Base-by-base conservation (phyloP, 306 rosid species). In the Styphnolobium japonicum region DNA sequence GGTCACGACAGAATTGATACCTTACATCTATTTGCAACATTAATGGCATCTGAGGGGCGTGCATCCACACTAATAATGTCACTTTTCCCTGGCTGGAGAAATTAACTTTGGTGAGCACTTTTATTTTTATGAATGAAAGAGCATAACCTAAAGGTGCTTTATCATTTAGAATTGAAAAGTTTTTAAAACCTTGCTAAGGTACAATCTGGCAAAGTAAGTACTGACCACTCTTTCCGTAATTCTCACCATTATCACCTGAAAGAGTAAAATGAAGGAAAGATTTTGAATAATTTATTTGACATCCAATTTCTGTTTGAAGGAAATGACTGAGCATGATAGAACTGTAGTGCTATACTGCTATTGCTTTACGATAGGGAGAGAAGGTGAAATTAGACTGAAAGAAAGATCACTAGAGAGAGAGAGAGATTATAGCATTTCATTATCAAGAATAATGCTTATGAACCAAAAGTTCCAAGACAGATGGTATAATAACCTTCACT, bases 21-120 rank as follows among this genome's bases (percentile, higher is more conserved):
- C 96, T 96, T 89, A 88, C 96, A 93, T 83, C 91, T 85, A 53
- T 87, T 82, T 83, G 99, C 99, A 62, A 96, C 88, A 83, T 89
- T 93, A 78, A 96, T 88, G 83, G 97, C 99, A 55, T 96, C 99
- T 5, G 99, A 96, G 29, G 99, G 98, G 37, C 99, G 96, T 40
- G 89, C 94, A 86, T 96, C 98, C 77, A 93, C 90, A 71, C 93
- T 91, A 40, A 90, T 53, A 78, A 89, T 76, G 45, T 88, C 93
- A 80, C 78, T 75, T 85, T 81, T 75, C 76, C 96, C 99, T 67
- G 91, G 92, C 99, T 93, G 97, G 89, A 96, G 78, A 78, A 56
- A 78, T 80, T 53, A 82, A 77, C 76, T 75, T 77, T 34, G 39
- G 33, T 77, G 80, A 74, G 60, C 58, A 77, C 12, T 56, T 69